These are phyloP conservation scores for Davidsoniella eucalypti DNA, from an alignment of 2,329 filamentous ascomycete species.

Conservation along the genomic window DNA sequence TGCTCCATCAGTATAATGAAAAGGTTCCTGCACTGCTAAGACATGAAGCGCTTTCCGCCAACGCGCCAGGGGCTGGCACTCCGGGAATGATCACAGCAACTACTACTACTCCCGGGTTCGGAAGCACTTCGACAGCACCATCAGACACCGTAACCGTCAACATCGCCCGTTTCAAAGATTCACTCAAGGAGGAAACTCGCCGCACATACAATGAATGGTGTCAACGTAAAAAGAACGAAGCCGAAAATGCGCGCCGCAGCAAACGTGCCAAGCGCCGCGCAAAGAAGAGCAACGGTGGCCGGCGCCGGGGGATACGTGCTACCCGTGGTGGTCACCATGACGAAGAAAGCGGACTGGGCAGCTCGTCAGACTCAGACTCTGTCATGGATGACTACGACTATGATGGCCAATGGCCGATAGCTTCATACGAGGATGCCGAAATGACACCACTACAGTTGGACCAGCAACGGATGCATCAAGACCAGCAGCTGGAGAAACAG, in stretches of 20 bases:
- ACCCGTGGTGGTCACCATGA: not conserved
- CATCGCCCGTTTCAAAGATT: constrained; percentile 2
- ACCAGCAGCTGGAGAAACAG: not conserved
- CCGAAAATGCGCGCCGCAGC: constrained; percentile 1
- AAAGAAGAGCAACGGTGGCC: not conserved
- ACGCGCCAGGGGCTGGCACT: not conserved
- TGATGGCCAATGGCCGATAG: constrained; percentile 7
- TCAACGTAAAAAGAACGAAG: constrained; percentile 4
- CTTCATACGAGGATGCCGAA: constrained; percentile 4
- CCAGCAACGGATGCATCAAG: not conserved
- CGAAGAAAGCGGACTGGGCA: not conserved
- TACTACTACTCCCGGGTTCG: not conserved
- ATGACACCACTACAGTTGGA: not conserved
- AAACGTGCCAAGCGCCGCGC: constrained; percentile 2
- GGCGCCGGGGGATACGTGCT: not conserved
- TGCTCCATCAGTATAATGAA: constrained; percentile 9
- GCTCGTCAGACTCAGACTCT: not conserved
- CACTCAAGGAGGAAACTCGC: constrained; percentile 6
- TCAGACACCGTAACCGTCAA: not conserved
- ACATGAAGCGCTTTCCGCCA: not conserved
- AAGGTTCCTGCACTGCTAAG: not conserved
- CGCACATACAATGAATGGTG: constrained; percentile 9
- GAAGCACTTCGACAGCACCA: not conserved
- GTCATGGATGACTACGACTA: constrained; percentile 3
- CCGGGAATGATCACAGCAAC: not conserved